Conservation (phyloP, 2,329 filamentous ascomycete genomes). For the Diaporthe batatas region DNA sequence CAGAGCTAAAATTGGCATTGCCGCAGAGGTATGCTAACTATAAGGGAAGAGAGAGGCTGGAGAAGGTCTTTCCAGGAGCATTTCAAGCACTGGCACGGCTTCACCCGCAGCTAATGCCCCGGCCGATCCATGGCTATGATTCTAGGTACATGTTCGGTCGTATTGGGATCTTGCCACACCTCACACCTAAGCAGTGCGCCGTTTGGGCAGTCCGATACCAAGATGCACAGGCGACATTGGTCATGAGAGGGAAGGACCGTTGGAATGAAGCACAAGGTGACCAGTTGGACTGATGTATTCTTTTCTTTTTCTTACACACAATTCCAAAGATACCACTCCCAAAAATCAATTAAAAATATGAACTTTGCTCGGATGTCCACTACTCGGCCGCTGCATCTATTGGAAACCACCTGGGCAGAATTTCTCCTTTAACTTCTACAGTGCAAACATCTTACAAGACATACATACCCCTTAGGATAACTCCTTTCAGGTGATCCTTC, state of each 20-base stretch:
- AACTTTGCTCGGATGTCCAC: too few species aligned
- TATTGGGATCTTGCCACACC: constrained; percentile 4
- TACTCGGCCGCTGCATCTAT: too few species aligned
- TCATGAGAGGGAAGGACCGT: too few species aligned
- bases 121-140: not conserved
- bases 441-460: too few species aligned
- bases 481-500: too few species aligned
- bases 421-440: too few species aligned
- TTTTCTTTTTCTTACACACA: not conserved
- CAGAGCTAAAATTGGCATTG: constrained; percentile 20
- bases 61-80: constrained; percentile 5
- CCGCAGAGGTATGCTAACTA: constrained; percentile 4
- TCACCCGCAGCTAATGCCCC: constrained; percentile 6
- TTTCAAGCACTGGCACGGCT: constrained; percentile 3
- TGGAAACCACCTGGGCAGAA: too few species aligned
- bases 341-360: not conserved
- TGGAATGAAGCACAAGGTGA: not conserved
- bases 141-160: constrained; percentile 21
- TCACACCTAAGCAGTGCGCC: constrained; percentile 5
- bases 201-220: constrained; percentile 7
- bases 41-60: not conserved
- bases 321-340: not conserved
- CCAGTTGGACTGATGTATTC: not conserved
- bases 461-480: too few species aligned
- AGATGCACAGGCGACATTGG: not conserved